Evolutionary conservation across 2,329 filamentous ascomycete genomes (phyloP).

Genomic region (Delphinella strobiligena): DNA sequence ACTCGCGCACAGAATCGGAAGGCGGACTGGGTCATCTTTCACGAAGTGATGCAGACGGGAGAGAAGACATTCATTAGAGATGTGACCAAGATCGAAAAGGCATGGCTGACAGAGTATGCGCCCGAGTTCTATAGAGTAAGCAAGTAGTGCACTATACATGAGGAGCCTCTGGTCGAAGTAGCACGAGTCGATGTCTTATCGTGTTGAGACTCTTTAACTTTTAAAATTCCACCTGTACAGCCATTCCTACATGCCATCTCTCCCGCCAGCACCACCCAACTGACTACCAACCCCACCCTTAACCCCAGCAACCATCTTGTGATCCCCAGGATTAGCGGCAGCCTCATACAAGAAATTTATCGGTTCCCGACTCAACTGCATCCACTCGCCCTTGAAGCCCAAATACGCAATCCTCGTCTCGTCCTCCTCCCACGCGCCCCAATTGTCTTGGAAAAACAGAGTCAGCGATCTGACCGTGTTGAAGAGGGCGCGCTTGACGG

Average conservation of each 20-base stretch:
- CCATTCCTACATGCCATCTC: constrained; percentile 12
- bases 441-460: constrained; percentile 89
- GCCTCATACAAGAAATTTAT: constrained; percentile 85
- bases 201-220: not conserved
- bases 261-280: constrained; percentile 21
- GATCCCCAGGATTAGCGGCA: constrained; percentile 81
- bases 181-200: not conserved
- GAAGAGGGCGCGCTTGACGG: constrained; percentile 80
- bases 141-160: constrained; percentile 1
- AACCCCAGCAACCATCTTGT: constrained; percentile 41
- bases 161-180: not conserved
- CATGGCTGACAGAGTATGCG: constrained; percentile 84
- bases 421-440: constrained; percentile 62
- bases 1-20: constrained; percentile 55
- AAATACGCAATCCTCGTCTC: constrained; percentile 69
- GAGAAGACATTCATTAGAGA: constrained; percentile 85
- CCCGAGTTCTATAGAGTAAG: constrained; percentile 64
- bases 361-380: constrained; percentile 71
- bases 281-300: constrained; percentile 19
- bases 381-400: constrained; percentile 91
- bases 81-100: constrained; percentile 83
- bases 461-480: constrained; percentile 70
- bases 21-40: constrained; percentile 92
- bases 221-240: not conserved
- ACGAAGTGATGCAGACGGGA: constrained; percentile 81